Evolutionary conservation across 495 filamentous ascomycete species (phyloP).

Genomic region (Aspergillus incahuasiensis): DNA sequence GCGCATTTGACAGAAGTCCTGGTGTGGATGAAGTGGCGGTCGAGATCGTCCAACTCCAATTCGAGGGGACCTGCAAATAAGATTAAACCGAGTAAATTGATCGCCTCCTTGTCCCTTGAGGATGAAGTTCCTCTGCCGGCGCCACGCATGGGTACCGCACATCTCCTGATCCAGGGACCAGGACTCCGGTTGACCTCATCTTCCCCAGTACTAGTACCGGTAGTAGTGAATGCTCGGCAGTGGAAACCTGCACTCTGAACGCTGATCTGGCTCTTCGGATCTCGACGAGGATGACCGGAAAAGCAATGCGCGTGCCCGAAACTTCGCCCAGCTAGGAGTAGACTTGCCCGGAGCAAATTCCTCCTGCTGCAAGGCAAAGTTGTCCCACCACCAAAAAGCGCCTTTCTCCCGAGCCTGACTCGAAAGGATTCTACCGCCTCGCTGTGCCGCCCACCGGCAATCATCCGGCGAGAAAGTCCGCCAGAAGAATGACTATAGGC

Average conservation of each 20-base stretch:
- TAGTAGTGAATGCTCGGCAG: too few species aligned
- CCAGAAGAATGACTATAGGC: not conserved
- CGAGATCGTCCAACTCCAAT: not conserved
- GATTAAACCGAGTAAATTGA: not conserved
- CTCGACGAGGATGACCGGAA: not conserved
- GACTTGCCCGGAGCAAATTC: not conserved
- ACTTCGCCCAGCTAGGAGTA: not conserved
- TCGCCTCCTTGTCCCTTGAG: not conserved
- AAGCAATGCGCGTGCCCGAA: conserved; percentile 3
- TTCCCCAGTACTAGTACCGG: too few species aligned
- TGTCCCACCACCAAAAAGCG: not conserved
- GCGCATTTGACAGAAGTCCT: not conserved
- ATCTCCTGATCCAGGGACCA: not conserved
- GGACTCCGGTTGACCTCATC: not conserved
- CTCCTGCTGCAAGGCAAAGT: not conserved
- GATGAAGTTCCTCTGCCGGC: not conserved
- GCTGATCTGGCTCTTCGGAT: conserved; percentile 1
- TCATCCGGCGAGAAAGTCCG: not conserved
- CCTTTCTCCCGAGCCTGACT: not conserved
- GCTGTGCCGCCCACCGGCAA: not conserved
- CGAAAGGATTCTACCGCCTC: not conserved
- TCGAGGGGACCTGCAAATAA: not conserved
- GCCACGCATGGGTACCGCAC: not conserved
- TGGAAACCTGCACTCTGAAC: not conserved
- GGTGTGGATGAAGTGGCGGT: conserved; percentile 7